Base-by-base conservation (phyloP, 495 filamentous ascomycete genomes). In the Jackrogersella multiformis region DNA sequence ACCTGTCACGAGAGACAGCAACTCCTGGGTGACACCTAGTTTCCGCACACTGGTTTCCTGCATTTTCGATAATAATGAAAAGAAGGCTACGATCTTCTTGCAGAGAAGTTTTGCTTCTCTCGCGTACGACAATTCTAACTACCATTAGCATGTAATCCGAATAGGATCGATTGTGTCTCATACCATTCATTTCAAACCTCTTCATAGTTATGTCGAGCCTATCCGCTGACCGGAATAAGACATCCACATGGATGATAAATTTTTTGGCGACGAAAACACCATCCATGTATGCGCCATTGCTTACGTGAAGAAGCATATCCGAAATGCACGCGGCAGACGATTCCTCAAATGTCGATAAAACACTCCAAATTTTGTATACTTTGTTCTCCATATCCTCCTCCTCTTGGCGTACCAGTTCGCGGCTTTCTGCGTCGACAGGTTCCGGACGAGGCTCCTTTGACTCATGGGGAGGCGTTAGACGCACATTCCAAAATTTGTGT, bases 401-500 rank as follows among this genome's bases (percentile, higher is more conserved):
- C 66, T 93, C 89, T 39, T 90, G 86, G 21, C 91, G 87, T 35
- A 98, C 90, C 9, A 80, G 79, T 38, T 89, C 88, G 15, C 96
- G 89, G 56, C 91, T 86, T 58, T 90, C 87, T 28, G 90, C 87
- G 30, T 89, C 91, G 8, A 90, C 90, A 41, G 88, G 82, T 28
- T 81, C 73, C 26, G 79, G 73, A 35, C 70, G 64, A 38, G 65
- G 58, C 20, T 75, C 70, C 2, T 53, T 52, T 9, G 74, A 69
- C 44, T 83, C 76, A 26, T 78, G 77, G 20, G 80, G 78, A 4
- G 80, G 77, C 10, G 80, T 81, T 45, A 99, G 84, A 21, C 94
- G 88, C 36, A 99, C 96, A 74, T 97, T 99, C 96, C 96, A 99
- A 79, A 98, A 99, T 74, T 99, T 99, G 78, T 99, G 96, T 41